Evolutionary conservation across 2,329 filamentous ascomycete genomes (phyloP).

Genomic region (Sporothrix curviconia): DNA sequence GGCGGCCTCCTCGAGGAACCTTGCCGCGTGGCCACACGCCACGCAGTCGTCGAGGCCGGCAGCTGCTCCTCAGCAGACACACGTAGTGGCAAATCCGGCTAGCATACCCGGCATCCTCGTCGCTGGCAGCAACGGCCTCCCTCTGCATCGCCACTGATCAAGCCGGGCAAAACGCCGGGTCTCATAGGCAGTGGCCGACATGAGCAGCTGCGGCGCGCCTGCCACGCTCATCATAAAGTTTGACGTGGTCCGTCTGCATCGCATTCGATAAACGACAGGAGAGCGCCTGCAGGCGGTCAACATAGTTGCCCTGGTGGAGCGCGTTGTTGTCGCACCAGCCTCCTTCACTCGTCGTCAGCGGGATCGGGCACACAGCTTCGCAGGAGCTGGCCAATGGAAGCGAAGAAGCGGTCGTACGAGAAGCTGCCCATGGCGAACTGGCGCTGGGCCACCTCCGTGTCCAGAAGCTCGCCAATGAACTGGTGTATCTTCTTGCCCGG

Average conservation of each 20-base stretch:
- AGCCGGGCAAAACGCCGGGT: constrained; percentile 63
- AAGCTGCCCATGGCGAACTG: constrained; percentile 68
- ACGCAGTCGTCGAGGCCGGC: constrained; percentile 56
- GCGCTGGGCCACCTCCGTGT: constrained; percentile 61
- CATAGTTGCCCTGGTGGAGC: constrained; percentile 55
- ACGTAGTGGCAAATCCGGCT: constrained; percentile 48
- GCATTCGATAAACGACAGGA: constrained; percentile 70
- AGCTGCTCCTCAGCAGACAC: constrained; percentile 33
- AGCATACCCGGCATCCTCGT: constrained; percentile 17
- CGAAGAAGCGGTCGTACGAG: constrained; percentile 75
- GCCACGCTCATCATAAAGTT: constrained; percentile 69
- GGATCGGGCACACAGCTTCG: constrained; percentile 76
- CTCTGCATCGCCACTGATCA: constrained; percentile 35
- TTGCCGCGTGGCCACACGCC: constrained; percentile 58
- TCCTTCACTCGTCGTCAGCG: constrained; percentile 72
- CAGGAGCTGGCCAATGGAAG: constrained; percentile 66
- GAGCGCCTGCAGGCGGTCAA: constrained; percentile 68
- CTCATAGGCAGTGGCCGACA: constrained; percentile 67
- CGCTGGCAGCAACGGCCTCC: constrained; percentile 28
- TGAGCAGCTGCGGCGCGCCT: constrained; percentile 63
- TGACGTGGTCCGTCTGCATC: constrained; percentile 74
- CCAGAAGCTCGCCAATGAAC: constrained; percentile 68
- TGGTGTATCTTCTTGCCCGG: constrained; percentile 66
- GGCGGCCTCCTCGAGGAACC: constrained; percentile 57
- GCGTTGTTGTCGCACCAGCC: constrained; percentile 58